Evolutionary conservation across 805 yeast genomes (phyloP), one percentile per base, ranked within the genome.

Genomic region (Ogataea thermomethanolica): DNA sequence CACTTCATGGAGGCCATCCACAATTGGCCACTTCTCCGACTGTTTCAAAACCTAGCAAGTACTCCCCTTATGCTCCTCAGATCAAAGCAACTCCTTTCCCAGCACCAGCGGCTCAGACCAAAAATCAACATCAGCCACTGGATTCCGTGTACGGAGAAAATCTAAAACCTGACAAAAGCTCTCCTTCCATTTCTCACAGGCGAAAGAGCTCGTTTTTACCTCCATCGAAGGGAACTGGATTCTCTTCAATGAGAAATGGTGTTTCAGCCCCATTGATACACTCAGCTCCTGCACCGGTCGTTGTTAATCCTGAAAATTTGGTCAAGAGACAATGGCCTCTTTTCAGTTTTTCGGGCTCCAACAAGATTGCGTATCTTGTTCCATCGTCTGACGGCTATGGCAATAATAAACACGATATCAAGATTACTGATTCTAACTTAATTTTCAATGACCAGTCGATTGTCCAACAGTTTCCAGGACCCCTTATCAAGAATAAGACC

Each of bases 321-420:
- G 60, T 70, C 17, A 61, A 65, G 33, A 69, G 84, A 39, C 95
- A 85, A 55, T 84, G 83, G 62, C 95, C 96, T 0, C 56, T 88
- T 25, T 83, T 86, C 56, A 69, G 73, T 43, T 88, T 93, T 84
- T 67, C 77, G 21, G 64, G 63, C 14, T 67, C 77, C 3, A 59
- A 64, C 6, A 71, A 66, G 33, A 53, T 74, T 13, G 70, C 73
- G 3, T 66, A 67, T 26, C 66, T 72, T 41, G 54, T 76, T 31
- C 78, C 81, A 6, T 49, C 64, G 2, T 59, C 65, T 25, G 56
- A 60, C 50, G 61, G 64, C n/a, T 65, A 59, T 44, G 64, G 62
- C 10, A 58, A 53, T 35, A 54, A 59, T 8, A 51, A 52, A 28
- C 53, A 57, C 13, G 51, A 50, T 2, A 51, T 82, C 5, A 64